Percentiles rank a stretch among this genome's conserved stretches.
phyloP scores from a whole-genome alignment of 495 filamentous ascomycete species.

The Pseudomonodictys pantanalensis region DNA sequence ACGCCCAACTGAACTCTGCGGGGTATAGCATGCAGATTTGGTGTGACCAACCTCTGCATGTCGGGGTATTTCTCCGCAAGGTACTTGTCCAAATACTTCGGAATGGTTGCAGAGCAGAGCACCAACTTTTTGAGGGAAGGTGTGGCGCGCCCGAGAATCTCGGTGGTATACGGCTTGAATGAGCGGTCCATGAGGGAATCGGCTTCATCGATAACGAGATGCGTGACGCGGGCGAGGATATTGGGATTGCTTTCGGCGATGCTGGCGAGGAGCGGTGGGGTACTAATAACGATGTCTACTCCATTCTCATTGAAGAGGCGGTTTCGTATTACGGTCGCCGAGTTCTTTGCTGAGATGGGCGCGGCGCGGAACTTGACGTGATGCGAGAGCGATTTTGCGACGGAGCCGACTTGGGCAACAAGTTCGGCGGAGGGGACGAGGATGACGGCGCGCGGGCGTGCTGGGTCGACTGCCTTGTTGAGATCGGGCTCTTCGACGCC shows the following conservation, averaged over 20 bases:
- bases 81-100: slow-evolving; percentile 76
- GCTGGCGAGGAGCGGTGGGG: slow-evolving; percentile 81
- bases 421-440: slow-evolving; percentile 93
- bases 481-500: slow-evolving; percentile 55
- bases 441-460: slow-evolving; percentile 77
- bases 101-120: slow-evolving; percentile 95
- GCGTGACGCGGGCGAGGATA: slow-evolving; percentile 78
- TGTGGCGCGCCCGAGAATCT: slow-evolving; percentile 71
- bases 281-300: slow-evolving; percentile 82
- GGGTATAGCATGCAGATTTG: slow-evolving; percentile 92
- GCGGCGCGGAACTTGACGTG: slow-evolving; percentile 76
- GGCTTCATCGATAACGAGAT: slow-evolving; percentile 90
- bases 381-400: slow-evolving; percentile 80
- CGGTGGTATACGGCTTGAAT: slow-evolving; percentile 76
- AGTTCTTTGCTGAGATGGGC: slow-evolving; percentile 71
- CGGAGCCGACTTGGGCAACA: slow-evolving; percentile 76
- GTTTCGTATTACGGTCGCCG: slow-evolving; percentile 75
- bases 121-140: slow-evolving; percentile 85
- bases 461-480: slow-evolving; percentile 67
- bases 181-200: slow-evolving; percentile 92
- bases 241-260: slow-evolving; percentile 85
- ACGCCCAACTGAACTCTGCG: slow-evolving; percentile 91
- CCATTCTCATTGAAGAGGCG: slow-evolving; percentile 76
- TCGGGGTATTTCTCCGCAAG: slow-evolving; percentile 78
- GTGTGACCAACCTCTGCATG: slow-evolving; percentile 80